phyloP scores from a whole-genome alignment of 75 land plant genomes.

The Cunninghamia lanceolata region DNA sequence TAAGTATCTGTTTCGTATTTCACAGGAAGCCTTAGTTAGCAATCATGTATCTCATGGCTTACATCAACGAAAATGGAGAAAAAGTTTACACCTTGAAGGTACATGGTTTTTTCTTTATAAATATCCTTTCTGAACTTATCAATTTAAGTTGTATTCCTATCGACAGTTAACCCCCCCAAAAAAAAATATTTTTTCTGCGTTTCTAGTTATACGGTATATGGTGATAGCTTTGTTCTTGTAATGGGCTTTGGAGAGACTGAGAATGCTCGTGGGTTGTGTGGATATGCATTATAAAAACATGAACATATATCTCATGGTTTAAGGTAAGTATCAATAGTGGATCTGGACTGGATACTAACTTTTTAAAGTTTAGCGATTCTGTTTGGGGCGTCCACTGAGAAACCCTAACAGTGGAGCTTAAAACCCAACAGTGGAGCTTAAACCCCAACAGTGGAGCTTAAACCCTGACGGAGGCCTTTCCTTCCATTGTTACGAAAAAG shows the following conservation, averaged over 20 bases:
- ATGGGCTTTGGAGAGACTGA: neutral
- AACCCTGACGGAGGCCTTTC: neutral
- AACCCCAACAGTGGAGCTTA: neutral
- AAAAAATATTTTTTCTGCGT: neutral
- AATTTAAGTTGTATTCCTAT: too few relatives aligned
- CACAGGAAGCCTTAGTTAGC: neutral
- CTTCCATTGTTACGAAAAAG: neutral
- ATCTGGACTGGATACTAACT: neutral
- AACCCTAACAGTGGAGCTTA: neutral
- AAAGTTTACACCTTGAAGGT: slow-evolving; percentile 46
- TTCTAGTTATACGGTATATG: too few relatives aligned
- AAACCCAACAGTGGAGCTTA: neutral
- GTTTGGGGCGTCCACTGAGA: neutral
- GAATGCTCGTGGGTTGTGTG: neutral
- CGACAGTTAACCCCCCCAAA: too few relatives aligned
- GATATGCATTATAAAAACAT: neutral
- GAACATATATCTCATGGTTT: neutral
- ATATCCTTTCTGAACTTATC: neutral
- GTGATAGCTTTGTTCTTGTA: neutral
- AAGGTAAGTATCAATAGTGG: neutral
- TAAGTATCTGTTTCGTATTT: neutral
- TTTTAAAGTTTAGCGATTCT: neutral
- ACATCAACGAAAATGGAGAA: slow-evolving; percentile 44
- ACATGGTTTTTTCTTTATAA: neutral
- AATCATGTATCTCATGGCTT: slow-evolving; percentile 43